phyloP scores from a whole-genome alignment of 805 yeast genomes.

The Brettanomyces sp. region DNA sequence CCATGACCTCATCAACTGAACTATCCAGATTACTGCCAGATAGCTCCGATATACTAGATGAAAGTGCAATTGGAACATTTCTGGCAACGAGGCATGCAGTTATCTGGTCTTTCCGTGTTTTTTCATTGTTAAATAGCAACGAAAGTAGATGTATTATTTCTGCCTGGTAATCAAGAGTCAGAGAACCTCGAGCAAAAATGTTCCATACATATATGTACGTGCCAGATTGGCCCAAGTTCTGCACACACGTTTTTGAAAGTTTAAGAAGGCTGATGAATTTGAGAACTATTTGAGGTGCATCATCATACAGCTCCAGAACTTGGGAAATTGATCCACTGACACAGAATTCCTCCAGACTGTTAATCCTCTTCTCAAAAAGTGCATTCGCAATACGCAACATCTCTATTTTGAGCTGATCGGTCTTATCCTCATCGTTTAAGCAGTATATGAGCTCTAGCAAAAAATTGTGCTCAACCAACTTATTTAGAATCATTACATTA shows the following conservation, averaged over 20 bases:
- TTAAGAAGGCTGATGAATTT: background rate
- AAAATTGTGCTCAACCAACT: background rate
- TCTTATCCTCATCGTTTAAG: background rate
- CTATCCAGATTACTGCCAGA: background rate
- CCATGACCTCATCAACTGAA: background rate
- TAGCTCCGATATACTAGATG: background rate
- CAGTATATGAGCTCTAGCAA: conserved; percentile 5
- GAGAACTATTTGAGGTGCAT: background rate
- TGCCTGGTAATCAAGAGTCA: background rate
- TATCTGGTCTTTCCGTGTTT: conserved; percentile 2
- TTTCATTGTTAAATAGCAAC: background rate
- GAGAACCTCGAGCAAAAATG: no score
- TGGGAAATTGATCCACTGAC: conserved; percentile 10
- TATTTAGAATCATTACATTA: conserved; percentile 5
- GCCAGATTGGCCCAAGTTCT: background rate
- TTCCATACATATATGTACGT: background rate
- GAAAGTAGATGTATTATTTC: background rate
- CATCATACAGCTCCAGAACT: background rate
- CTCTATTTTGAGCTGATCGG: conserved; percentile 1
- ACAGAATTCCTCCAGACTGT: conserved; percentile 9
- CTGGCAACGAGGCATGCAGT: background rate
- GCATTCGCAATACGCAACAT: conserved; percentile 8
- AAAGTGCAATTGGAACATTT: background rate
- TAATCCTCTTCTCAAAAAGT: conserved; percentile 7
- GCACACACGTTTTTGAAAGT: background rate